Evolutionary conservation across 2,329 filamentous ascomycete species (phyloP).

Genomic region (Leptographium radiaticola): DNA sequence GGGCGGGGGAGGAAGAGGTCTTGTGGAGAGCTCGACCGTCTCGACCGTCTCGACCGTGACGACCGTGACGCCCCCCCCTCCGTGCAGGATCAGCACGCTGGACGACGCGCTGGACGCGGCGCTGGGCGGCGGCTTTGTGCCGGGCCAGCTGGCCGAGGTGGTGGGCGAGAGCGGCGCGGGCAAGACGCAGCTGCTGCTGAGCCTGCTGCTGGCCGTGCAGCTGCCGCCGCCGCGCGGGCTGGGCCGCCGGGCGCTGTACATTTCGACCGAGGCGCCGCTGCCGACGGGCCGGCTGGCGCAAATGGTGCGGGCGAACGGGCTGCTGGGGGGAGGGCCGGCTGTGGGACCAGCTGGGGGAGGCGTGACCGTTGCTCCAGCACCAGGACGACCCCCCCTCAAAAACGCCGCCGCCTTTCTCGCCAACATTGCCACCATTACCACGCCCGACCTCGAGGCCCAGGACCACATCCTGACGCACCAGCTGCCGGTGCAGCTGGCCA

Average conservation of each 20-base stretch:
- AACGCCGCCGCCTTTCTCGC: conserved; percentile 44
- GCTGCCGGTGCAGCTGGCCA: conserved; percentile 54
- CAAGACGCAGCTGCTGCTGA: conserved; percentile 88
- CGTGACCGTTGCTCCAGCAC: too few species aligned
- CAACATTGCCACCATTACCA: conserved; percentile 66
- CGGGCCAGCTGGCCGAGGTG: conserved; percentile 75
- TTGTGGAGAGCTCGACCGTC: conserved; percentile 14
- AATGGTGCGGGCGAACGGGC: conserved; percentile 55
- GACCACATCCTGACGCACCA: conserved; percentile 92
- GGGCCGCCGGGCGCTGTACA: conserved; percentile 68
- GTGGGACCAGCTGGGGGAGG: background rate
- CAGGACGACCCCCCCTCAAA: background rate
- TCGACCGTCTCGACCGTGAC: conserved; percentile 20
- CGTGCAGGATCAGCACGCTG: conserved; percentile 63
- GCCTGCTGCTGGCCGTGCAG: conserved; percentile 72
- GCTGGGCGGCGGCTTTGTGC: conserved; percentile 73
- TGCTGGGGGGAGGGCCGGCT: conserved; percentile 26
- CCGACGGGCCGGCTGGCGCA: conserved; percentile 72
- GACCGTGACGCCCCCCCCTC: too few species aligned
- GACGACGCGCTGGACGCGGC: conserved; percentile 55
- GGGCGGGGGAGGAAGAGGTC: background rate
- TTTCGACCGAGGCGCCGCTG: conserved; percentile 81
- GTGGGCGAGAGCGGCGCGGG: conserved; percentile 88
- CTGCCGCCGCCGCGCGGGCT: conserved; percentile 62
- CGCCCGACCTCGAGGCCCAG: conserved; percentile 83